phyloP scores from a whole-genome alignment of 2,329 filamentous ascomycete species.

The Paracoccidioides brasiliensis region DNA sequence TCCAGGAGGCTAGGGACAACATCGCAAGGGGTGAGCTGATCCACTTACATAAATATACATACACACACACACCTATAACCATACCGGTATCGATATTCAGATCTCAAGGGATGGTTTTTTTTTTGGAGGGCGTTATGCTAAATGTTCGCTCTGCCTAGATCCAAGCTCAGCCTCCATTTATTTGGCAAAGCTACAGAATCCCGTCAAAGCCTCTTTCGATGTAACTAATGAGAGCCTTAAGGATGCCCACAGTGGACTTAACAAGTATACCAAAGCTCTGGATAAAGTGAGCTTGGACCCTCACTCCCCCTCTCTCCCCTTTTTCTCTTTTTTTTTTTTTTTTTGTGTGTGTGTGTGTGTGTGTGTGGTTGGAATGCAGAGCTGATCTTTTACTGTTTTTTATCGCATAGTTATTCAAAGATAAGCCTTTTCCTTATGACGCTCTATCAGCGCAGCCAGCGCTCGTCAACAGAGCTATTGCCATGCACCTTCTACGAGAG shows the following conservation, averaged over 20 bases:
- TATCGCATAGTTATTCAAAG: slow-evolving; percentile 47
- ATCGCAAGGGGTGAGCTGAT: slow-evolving; percentile 50
- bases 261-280: slow-evolving; percentile 70
- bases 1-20: slow-evolving; percentile 58
- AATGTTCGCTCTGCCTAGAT: slow-evolving; percentile 35
- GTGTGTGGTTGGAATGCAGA: background rate
- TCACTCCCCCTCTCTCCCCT: too few species aligned
- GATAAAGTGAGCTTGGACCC: slow-evolving; percentile 49
- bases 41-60: background rate
- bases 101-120: background rate
- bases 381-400: background rate
- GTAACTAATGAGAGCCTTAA: slow-evolving; percentile 68
- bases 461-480: slow-evolving; percentile 83
- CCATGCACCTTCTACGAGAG: slow-evolving; percentile 90
- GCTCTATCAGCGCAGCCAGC: slow-evolving; percentile 60
- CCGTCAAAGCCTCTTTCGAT: slow-evolving; percentile 69
- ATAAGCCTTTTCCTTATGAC: slow-evolving; percentile 60
- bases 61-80: background rate
- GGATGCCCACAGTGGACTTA: slow-evolving; percentile 68
- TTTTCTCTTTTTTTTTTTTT: too few species aligned
- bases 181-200: slow-evolving; percentile 73
- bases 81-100: background rate
- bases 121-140: background rate
- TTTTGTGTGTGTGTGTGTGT: too few species aligned
- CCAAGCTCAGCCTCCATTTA: slow-evolving; percentile 58